These are phyloP conservation scores for Pilatotrama ljubarskyi DNA, from an alignment of 768 basidiomycete species.

Conservation along the genomic window DNA sequence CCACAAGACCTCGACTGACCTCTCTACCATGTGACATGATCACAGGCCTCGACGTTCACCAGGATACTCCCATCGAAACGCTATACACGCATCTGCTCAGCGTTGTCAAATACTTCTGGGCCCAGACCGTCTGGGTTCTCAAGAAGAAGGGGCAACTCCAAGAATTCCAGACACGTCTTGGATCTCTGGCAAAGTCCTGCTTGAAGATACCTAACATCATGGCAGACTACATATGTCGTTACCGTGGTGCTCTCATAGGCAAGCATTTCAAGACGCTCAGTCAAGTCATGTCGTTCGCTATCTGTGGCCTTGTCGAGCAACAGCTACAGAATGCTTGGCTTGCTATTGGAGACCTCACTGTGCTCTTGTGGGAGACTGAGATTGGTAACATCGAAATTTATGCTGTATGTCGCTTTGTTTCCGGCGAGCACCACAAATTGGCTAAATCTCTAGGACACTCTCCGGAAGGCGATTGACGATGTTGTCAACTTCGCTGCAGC, in stretches of 20 bases:
- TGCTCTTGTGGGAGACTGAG: constrained; percentile 25
- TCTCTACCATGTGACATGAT: too few relatives aligned
- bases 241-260: constrained; percentile 33
- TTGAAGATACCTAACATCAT: constrained; percentile 27
- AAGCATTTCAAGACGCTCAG: constrained; percentile 33
- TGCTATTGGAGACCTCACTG: constrained; percentile 19
- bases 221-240: constrained; percentile 35
- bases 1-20: too few relatives aligned
- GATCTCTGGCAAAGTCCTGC: constrained; percentile 28
- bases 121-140: constrained; percentile 25
- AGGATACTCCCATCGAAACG: constrained; percentile 35
- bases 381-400: constrained; percentile 19
- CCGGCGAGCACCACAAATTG: too few relatives aligned
- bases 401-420: too few relatives aligned
- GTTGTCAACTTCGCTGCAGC: constrained; percentile 8
- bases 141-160: constrained; percentile 24
- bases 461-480: too few relatives aligned
- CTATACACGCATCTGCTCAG: constrained; percentile 38
- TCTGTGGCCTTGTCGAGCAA: constrained; percentile 17
- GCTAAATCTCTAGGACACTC: too few relatives aligned
- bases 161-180: constrained; percentile 28
- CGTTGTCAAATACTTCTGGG: too few relatives aligned
- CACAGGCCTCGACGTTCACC: constrained; percentile 31
- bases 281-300: constrained; percentile 20
- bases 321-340: constrained; percentile 24